Base-by-base conservation (phyloP, 805 yeast species). In the Phaffomyces antillensis region DNA sequence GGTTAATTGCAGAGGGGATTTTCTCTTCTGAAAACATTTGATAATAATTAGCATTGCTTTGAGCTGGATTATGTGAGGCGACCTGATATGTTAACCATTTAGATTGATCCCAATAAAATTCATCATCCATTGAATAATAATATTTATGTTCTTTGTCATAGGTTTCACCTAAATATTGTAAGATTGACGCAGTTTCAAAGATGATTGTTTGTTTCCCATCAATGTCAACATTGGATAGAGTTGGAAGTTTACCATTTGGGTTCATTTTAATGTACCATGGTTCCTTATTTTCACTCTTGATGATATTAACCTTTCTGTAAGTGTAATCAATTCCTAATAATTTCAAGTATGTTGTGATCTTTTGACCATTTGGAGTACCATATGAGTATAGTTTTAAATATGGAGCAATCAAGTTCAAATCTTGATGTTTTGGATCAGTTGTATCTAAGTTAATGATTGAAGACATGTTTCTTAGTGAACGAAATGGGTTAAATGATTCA, bases 221-320 rank as follows among this genome's bases (percentile, higher is more conserved):
- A 5, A 55, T 46, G 37, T 60, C 56, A 32, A 57, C 64, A 40
- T 68, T 71, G 33, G 58, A 65, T 32, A 82, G 59, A 0, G 79
- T 70, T 25, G 88, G 87, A 41, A 82, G 75, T 53, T 79, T 66
- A 6, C 87, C 86, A 53, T 81, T 79, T 17, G 82, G 80, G 58
- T 80, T 78, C 55, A 77, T 59, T 43, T 73, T 66, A 41, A 77
- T 56, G 51, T 67, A 81, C 81, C 82, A 76, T 7, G 69, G 75
- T 50, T 75, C 73, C 55, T 80, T 79, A 46, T 78, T 81, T 36
- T 61, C 76, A 36, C 63, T 61, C 23, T 59, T 64, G 1, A 45
- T 3, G 36, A 81, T 56, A 49, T 75, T 75, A 43, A 81, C 57
- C 5, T 51, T 49, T 39, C 71, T 54, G 44, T 58, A 54, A 49